These are phyloP conservation scores for Alloascoidea hylecoeti DNA, from an alignment of 805 yeast species.

Conservation along the genomic window DNA sequence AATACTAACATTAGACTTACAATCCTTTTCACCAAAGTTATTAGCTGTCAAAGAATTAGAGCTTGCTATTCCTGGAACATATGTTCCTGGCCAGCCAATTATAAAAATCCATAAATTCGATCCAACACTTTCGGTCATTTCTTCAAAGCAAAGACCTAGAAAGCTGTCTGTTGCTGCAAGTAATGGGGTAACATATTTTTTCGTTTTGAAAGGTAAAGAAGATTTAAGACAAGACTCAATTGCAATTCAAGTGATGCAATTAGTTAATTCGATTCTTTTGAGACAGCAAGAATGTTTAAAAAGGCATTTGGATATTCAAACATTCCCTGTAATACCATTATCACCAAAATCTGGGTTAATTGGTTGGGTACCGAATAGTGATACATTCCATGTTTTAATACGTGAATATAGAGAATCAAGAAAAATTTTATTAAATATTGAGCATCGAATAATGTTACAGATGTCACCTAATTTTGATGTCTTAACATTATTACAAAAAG, in stretches of 20 bases:
- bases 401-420: conserved; percentile 87
- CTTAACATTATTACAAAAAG: conserved; percentile 77
- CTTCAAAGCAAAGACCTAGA: conserved; percentile 95
- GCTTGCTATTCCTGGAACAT: conserved; percentile 90
- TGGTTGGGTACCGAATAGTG: conserved; percentile 97
- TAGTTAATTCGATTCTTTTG: conserved; percentile 78
- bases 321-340: conserved; percentile 85
- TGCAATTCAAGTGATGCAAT: conserved; percentile 95
- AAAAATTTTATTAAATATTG: conserved; percentile 79
- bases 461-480: conserved; percentile 97
- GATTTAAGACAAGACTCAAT: conserved; percentile 95
- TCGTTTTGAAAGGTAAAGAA: conserved; percentile 85
- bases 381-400: conserved; percentile 88
- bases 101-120: conserved; percentile 65
- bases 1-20: conserved; percentile 72
- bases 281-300: conserved; percentile 94
- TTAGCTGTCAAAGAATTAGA: conserved; percentile 67
- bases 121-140: conserved; percentile 71
- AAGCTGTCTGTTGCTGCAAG: conserved; percentile 67
- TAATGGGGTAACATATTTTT: conserved; percentile 85
- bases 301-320: conserved; percentile 86
- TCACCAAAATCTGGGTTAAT: conserved; percentile 94
- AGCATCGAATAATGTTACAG: conserved; percentile 89
- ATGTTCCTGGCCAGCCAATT: conserved; percentile 70
- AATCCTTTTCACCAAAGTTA: conserved; percentile 86